These are phyloP conservation scores for Nakataea oryzae DNA, from an alignment of 2,329 filamentous ascomycete species.

Conservation along the genomic window DNA sequence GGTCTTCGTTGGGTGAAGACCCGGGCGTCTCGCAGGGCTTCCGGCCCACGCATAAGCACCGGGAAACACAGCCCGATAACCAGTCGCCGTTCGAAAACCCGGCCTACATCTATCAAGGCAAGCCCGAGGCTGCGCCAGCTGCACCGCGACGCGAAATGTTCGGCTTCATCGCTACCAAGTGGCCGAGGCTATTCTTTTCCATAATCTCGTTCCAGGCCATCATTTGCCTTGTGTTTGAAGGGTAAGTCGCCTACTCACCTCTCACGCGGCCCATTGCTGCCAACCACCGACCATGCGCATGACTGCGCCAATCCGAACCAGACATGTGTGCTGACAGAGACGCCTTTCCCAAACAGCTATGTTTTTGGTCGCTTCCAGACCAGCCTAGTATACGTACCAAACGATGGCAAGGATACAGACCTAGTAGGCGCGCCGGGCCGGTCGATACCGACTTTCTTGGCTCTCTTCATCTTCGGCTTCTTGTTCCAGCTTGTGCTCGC, in stretches of 20 bases:
- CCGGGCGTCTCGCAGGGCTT: constrained; percentile 15
- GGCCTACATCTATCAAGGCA: constrained; percentile 22
- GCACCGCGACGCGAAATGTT: constrained; percentile 35
- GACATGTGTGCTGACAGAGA: background rate
- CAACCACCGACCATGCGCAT: background rate
- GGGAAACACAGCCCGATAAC: constrained; percentile 10
- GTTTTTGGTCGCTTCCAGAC: constrained; percentile 80
- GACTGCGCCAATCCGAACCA: too few species aligned
- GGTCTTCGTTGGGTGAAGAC: constrained; percentile 30
- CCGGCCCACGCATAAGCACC: background rate
- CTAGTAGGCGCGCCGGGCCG: constrained; percentile 45
- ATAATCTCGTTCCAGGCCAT: constrained; percentile 66
- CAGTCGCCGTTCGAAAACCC: constrained; percentile 18
- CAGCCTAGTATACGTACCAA: constrained; percentile 34
- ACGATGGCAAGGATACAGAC: constrained; percentile 27
- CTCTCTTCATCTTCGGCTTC: constrained; percentile 95
- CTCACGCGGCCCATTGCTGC: background rate
- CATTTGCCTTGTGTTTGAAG: constrained; percentile 74
- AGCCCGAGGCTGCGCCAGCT: constrained; percentile 8
- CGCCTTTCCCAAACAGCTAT: constrained; percentile 46
- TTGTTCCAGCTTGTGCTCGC: constrained; percentile 83
- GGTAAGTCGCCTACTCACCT: constrained; percentile 45
- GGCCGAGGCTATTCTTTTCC: constrained; percentile 80
- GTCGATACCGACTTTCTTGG: constrained; percentile 89
- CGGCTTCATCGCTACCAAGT: constrained; percentile 72